These are phyloP conservation scores for Salix koriyanagi DNA, from an alignment of 345 rosid genomes.

Conservation along the genomic window DNA sequence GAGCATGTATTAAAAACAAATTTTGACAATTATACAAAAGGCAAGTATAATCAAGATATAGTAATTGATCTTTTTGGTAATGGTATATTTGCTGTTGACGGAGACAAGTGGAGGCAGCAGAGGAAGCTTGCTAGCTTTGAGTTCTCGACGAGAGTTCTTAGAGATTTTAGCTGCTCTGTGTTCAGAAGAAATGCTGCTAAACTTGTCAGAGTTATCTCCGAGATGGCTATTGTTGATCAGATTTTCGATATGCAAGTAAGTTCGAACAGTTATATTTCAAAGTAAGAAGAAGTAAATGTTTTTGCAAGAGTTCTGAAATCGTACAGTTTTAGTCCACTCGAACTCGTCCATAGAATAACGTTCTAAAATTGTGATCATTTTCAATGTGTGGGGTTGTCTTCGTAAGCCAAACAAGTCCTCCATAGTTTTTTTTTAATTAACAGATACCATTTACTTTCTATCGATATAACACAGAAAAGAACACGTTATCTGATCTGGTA, in stretches of 20 bases:
- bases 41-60: conserved; percentile 25
- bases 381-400: too few relatives aligned
- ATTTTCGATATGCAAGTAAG: conserved; percentile 68
- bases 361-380: too few relatives aligned
- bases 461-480: background rate
- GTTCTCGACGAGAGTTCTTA: conserved; percentile 62
- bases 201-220: conserved; percentile 34
- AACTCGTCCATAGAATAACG: too few relatives aligned
- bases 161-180: conserved; percentile 65
- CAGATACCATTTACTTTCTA: background rate
- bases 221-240: conserved; percentile 24
- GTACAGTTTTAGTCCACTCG: too few relatives aligned
- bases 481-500: too few relatives aligned
- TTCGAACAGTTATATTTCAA: background rate
- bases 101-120: conserved; percentile 79
- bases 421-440: too few relatives aligned
- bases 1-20: conserved; percentile 57
- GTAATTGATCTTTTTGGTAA: conserved; percentile 52
- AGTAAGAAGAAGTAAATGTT: too few relatives aligned
- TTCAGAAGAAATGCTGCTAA: conserved; percentile 53
- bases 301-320: too few relatives aligned
- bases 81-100: conserved; percentile 74
- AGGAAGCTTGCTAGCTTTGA: conserved; percentile 73
- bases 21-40: conserved; percentile 53
- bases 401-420: too few relatives aligned